Base-by-base conservation (phyloP, 208 protist genomes). In the Wallacemonas sp. region DNA sequence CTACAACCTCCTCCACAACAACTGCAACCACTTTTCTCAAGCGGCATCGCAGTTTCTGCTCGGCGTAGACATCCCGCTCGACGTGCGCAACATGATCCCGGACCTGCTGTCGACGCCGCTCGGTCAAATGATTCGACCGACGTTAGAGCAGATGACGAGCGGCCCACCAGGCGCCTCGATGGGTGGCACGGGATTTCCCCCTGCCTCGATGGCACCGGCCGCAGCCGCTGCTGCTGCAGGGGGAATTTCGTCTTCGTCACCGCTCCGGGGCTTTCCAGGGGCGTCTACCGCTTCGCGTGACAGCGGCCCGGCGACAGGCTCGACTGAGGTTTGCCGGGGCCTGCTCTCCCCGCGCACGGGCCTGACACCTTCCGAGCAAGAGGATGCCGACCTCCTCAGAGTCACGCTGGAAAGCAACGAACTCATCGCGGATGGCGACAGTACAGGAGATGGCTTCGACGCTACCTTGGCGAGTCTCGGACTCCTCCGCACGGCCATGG, bases 1-100 rank as follows among this genome's bases (percentile, higher is more conserved):
- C 53, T 98, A 98, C 67, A 75, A 89, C 71, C 60, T 98, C 13
- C 55, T 98, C 3, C 45, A 89, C 15, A 85, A 94, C 61, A 98
- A 98, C 81, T 98, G 95, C 78, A 98, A 98, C 73, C 85, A 97
- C 76, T 98, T 97, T 53, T 91, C 95, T 2, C 85, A 97, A 27
- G 88, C 75, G 22, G 84, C 87, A 15, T 64, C 67, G 6, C 65
- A 78, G 22, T 97, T 93, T 76, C 60, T 97, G n/a, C 54, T 94
- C 1, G 46, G 53, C 6, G 52, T 61, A 13, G 72, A 83, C 66
- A 94, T 93, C 44, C 76, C 76, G 1, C 63, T 59, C 33, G 86
- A 95, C 65, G 78, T 97, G 10, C 64, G 79, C 2, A 71, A 88
- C 32, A 91, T 96, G 80, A 86, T 94, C 42, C 76, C 78, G 0